Evolutionary conservation across 2,329 filamentous ascomycete genomes (phyloP).

Genomic region (Blastomyces parvus): DNA sequence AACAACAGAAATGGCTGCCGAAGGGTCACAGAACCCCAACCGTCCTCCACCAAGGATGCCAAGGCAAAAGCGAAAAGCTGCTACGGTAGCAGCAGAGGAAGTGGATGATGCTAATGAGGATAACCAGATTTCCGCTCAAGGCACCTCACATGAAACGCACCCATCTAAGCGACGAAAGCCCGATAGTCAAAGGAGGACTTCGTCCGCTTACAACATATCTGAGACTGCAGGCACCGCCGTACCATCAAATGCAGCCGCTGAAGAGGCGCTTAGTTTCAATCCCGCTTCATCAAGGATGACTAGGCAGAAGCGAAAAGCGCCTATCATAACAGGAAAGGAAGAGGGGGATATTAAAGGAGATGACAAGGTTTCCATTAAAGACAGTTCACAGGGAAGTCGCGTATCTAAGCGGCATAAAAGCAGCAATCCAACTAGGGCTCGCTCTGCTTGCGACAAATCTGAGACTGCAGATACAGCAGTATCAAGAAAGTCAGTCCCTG

Average conservation of each 20-base stretch:
- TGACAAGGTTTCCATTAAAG: background rate
- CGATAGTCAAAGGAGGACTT: background rate
- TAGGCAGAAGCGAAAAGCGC: background rate
- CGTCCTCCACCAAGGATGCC: background rate
- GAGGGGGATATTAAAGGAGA: background rate
- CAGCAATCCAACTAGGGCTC: background rate
- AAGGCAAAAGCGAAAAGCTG: too few relatives aligned
- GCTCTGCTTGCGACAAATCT: background rate
- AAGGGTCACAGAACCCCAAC: background rate
- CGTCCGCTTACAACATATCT: background rate
- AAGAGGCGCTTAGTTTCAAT: background rate
- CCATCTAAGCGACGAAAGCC: background rate
- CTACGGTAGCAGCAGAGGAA: too few relatives aligned
- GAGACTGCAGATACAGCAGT: background rate
- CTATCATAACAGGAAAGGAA: background rate
- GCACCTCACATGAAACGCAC: too few relatives aligned
- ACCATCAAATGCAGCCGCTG: background rate
- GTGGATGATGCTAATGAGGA: too few relatives aligned
- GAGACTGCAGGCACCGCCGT: background rate
- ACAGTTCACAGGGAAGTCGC: too few relatives aligned
- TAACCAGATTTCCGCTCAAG: too few relatives aligned
- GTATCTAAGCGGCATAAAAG: background rate
- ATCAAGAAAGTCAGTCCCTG: background rate
- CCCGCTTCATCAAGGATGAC: background rate
- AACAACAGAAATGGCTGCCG: background rate